phyloP scores from a whole-genome alignment of 306 rosid species.

The Crataegus laevigata region DNA sequence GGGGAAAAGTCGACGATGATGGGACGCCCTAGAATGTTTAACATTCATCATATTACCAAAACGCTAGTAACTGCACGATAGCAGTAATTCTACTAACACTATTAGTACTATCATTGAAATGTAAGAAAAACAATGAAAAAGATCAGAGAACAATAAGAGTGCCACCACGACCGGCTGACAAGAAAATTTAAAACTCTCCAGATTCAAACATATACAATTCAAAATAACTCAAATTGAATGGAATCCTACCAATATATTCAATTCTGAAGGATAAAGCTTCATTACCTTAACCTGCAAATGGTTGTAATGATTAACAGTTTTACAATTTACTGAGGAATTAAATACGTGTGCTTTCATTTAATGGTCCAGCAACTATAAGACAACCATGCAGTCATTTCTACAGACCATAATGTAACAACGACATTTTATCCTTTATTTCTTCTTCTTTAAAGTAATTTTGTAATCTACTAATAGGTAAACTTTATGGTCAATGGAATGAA shows the following conservation, averaged over 20 bases:
- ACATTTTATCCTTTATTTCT: background rate
- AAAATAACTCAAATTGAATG: background rate
- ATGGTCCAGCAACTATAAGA: background rate
- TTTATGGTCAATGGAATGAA: background rate
- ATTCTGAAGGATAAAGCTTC: background rate
- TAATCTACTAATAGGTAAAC: background rate
- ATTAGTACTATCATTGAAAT: background rate
- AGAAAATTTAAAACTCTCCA: background rate
- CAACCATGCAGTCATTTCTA: background rate
- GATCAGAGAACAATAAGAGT: background rate
- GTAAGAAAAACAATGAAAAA: background rate
- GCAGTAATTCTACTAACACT: background rate
- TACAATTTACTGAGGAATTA: background rate
- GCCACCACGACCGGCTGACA: background rate
- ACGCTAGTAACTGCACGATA: conserved; percentile 1
- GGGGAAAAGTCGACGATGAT: conserved; percentile 97
- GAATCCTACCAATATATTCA: background rate
- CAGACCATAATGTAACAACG: background rate
- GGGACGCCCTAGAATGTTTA: conserved; percentile 58
- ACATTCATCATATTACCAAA: conserved; percentile 14
- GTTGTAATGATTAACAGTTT: background rate
- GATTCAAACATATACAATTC: background rate
- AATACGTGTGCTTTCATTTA: background rate
- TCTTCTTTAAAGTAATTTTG: background rate
- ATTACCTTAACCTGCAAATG: background rate